These are phyloP conservation scores for Agrostemma githago DNA, from an alignment of 148 eudicot species.

Conservation along the genomic window DNA sequence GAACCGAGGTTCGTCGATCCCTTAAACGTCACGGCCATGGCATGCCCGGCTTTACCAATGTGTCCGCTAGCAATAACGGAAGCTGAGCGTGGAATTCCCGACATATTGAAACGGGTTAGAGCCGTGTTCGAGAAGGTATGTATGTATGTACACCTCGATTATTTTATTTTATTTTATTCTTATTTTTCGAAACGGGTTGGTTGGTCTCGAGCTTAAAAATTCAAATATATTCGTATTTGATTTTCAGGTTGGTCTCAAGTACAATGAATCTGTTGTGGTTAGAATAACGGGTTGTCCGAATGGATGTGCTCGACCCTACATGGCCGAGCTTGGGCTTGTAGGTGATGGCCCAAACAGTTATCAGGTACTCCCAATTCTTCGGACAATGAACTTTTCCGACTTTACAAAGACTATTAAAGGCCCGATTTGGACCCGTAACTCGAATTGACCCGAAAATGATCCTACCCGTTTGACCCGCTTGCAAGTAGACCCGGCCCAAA, in stretches of 20 bases:
- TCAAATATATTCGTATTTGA: background rate
- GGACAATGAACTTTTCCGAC: background rate
- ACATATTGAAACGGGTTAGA: constrained; percentile 80
- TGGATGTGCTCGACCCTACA: constrained; percentile 98
- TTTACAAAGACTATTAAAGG: background rate
- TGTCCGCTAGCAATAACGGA: constrained; percentile 97
- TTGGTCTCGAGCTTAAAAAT: no score
- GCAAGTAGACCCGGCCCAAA: no score
- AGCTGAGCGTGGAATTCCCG: constrained; percentile 96
- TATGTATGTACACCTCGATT: no score
- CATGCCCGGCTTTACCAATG: constrained; percentile 92
- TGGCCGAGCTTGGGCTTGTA: constrained; percentile 99
- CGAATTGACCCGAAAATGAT: no score
- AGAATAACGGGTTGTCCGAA: constrained; percentile 97
- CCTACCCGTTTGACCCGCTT: no score
- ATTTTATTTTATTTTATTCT: background rate
- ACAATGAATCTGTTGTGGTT: constrained; percentile 66
- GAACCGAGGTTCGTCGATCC: constrained; percentile 82
- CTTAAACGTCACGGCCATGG: constrained; percentile 90
- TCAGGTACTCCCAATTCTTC: constrained; percentile 46
- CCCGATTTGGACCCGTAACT: no score
- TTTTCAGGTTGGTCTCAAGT: constrained; percentile 81
- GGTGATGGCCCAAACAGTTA: constrained; percentile 99
- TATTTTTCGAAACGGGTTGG: background rate
- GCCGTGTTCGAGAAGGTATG: constrained; percentile 89